Conservation (phyloP, 805 yeast species). For the Torulaspora indica region DNA sequence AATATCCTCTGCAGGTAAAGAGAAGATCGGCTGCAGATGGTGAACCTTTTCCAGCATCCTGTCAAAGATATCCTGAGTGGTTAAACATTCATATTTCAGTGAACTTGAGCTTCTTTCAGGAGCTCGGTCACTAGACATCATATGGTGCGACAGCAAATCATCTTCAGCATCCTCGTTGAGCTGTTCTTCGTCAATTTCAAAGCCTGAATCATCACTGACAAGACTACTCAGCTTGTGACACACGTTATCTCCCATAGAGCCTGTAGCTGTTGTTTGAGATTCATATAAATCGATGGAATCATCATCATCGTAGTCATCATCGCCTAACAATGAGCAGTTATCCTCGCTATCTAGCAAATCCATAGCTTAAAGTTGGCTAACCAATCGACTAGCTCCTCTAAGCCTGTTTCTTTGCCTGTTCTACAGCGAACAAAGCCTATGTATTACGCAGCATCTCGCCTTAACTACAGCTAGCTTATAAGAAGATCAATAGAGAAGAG, state of each 20-base stretch:
- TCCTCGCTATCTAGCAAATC: slow-evolving; percentile 9
- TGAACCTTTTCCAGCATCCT: slow-evolving; percentile 29
- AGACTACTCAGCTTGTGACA: slow-evolving; percentile 9
- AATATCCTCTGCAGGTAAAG: slow-evolving; percentile 34
- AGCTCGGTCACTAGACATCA: slow-evolving; percentile 12
- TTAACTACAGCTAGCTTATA: neutral
- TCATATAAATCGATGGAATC: slow-evolving; percentile 9
- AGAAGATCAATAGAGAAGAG: neutral
- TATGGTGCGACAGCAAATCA: slow-evolving; percentile 24
- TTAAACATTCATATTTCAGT: slow-evolving; percentile 31
- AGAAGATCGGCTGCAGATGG: slow-evolving; percentile 30
- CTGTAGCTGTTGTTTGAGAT: slow-evolving; percentile 11
- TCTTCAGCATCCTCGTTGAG: slow-evolving; percentile 24
- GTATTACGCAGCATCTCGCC: neutral
- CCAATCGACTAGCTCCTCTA: neutral
- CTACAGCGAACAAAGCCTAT: neutral
- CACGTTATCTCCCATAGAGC: slow-evolving; percentile 6
- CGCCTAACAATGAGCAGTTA: slow-evolving; percentile 8
- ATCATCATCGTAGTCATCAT: slow-evolving; percentile 7
- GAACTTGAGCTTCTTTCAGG: slow-evolving; percentile 25
- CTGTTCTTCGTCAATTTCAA: slow-evolving; percentile 23
- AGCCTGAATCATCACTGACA: slow-evolving; percentile 21
- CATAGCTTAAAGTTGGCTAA: slow-evolving; percentile 1
- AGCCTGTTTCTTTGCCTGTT: neutral
- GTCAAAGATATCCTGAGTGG: slow-evolving; percentile 35